Evolutionary conservation across 441 rosid species (phyloP).

Genomic region (Hypseocharis bilobata): DNA sequence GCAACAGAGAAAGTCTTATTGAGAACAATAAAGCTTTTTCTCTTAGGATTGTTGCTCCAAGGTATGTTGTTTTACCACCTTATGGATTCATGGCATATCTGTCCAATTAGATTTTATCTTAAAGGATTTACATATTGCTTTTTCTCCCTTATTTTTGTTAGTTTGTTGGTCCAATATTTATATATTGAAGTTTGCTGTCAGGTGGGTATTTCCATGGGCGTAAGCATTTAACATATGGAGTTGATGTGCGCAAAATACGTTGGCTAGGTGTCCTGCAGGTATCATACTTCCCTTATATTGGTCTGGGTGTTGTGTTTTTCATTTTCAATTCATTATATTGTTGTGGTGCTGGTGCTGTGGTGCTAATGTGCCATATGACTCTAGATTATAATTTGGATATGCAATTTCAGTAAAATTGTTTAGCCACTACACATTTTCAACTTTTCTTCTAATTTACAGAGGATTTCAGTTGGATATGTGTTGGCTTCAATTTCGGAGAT

Average conservation of each 20-base stretch:
- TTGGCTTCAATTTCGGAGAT: slow-evolving; percentile 51
- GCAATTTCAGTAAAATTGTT: background rate
- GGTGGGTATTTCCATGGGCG: slow-evolving; percentile 60
- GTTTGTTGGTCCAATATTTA: background rate
- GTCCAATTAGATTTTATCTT: background rate
- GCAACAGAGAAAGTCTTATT: slow-evolving; percentile 41
- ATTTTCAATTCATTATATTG: too few species aligned
- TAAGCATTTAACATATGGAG: slow-evolving; percentile 41
- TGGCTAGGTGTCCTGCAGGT: slow-evolving; percentile 59
- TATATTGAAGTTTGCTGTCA: slow-evolving; percentile 4
- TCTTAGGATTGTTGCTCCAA: slow-evolving; percentile 49
- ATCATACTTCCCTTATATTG: slow-evolving; percentile 1
- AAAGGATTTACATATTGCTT: background rate
- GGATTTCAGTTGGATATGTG: slow-evolving; percentile 58
- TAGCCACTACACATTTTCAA: slow-evolving; percentile 3
- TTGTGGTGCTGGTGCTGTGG: background rate
- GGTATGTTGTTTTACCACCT: slow-evolving; percentile 25
- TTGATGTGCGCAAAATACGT: slow-evolving; percentile 44
- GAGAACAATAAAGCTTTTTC: slow-evolving; percentile 40
- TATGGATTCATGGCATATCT: background rate
- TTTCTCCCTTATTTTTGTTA: background rate
- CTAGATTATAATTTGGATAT: background rate
- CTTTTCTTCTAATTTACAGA: slow-evolving; percentile 29
- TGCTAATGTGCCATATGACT: background rate
- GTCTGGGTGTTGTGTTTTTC: background rate